These are phyloP conservation scores for Oryza australiensis DNA, from an alignment of 176 grass and related monocot genomes.

Conservation along the genomic window DNA sequence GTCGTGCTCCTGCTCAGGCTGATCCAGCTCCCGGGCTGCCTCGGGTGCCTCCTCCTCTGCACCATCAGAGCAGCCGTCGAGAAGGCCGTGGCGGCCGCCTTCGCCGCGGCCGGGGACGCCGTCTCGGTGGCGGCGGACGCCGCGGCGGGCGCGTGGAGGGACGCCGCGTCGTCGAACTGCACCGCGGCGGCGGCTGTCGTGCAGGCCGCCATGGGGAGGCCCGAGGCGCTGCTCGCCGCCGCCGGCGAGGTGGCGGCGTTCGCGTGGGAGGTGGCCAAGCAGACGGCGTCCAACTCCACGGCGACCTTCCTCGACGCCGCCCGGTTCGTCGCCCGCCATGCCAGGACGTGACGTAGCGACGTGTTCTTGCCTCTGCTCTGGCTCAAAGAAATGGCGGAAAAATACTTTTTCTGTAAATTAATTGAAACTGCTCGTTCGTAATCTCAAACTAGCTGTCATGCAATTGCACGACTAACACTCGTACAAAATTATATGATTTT, in stretches of 20 bases:
- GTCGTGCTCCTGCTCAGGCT: slow-evolving; percentile 25
- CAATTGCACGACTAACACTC: too few relatives aligned
- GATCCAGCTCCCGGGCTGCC: slow-evolving; percentile 22
- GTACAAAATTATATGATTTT: too few relatives aligned
- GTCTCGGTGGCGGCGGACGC: background rate
- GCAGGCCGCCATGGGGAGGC: slow-evolving; percentile 14
- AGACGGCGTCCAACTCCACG: background rate
- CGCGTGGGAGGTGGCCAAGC: slow-evolving; percentile 21
- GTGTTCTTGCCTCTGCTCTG: too few relatives aligned
- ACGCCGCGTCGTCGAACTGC: background rate
- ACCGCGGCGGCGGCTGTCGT: background rate
- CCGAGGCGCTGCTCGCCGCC: slow-evolving; percentile 13
- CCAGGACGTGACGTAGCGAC: background rate
- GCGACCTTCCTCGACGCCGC: slow-evolving; percentile 13
- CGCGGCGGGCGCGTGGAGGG: background rate
- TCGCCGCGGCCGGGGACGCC: background rate
- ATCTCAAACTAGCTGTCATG: too few relatives aligned
- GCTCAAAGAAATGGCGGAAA: too few relatives aligned
- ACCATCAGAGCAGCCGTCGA: background rate
- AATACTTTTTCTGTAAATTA: too few relatives aligned
- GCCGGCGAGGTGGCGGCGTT: slow-evolving; percentile 20
- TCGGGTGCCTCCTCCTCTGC: slow-evolving; percentile 10
- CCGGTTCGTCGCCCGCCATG: background rate
- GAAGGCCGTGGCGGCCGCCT: background rate
- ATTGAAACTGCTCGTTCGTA: too few relatives aligned